Conservation (phyloP, 2,329 filamentous ascomycete species). For the Claviceps sp. region DNA sequence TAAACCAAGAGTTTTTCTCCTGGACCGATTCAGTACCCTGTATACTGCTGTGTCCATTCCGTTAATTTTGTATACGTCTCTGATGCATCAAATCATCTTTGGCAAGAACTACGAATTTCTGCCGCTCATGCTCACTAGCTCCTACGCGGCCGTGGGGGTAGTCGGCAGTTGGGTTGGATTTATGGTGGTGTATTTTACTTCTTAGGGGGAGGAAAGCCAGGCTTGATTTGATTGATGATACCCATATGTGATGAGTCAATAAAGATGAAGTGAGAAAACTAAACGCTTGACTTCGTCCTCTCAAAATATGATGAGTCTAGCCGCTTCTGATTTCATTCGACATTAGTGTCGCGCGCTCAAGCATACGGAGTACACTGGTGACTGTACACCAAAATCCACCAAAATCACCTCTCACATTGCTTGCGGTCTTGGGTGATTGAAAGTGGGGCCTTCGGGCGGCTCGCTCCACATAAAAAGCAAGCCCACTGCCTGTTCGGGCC, state of each 20-base stretch:
- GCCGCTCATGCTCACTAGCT: constrained; percentile 93
- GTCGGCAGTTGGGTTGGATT: constrained; percentile 93
- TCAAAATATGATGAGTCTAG: neutral
- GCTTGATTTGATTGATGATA: constrained; percentile 1
- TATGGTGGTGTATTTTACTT: constrained; percentile 75
- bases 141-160: constrained; percentile 87
- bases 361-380: no score
- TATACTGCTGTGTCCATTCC: constrained; percentile 88
- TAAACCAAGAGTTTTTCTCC: constrained; percentile 69
- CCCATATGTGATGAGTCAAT: neutral
- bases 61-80: constrained; percentile 74
- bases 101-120: constrained; percentile 76
- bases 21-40: constrained; percentile 79
- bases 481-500: constrained; percentile 12
- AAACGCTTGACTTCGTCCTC: neutral
- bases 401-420: no score
- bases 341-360: no score
- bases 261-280: neutral
- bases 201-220: constrained; percentile 16
- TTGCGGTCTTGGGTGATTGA: neutral
- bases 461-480: constrained; percentile 18
- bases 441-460: constrained; percentile 11
- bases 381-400: no score
- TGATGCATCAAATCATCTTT: constrained; percentile 74
- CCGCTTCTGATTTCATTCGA: neutral